phyloP scores from a whole-genome alignment of 2,329 filamentous ascomycete species.

The Ilyonectria robusta region DNA sequence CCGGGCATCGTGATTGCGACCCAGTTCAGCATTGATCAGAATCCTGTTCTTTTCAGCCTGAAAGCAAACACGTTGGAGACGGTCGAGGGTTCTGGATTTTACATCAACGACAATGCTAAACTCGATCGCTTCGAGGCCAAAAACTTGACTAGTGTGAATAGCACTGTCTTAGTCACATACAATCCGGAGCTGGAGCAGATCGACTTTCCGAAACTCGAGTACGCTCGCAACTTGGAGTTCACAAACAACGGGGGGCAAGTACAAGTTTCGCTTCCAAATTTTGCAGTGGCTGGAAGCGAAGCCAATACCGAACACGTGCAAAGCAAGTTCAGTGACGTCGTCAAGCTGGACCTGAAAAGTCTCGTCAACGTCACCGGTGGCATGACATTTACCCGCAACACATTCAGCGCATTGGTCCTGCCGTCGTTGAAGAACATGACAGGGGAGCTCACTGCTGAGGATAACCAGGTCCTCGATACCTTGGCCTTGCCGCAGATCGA shows the following conservation, averaged over 20 bases:
- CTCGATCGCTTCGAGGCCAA: neutral
- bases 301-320: neutral
- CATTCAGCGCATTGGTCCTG: neutral
- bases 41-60: neutral
- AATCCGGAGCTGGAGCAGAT: slow-evolving; percentile 3
- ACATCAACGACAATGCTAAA: too few species aligned
- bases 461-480: neutral
- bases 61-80: neutral
- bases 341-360: neutral
- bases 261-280: neutral
- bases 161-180: neutral
- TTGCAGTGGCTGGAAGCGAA: neutral
- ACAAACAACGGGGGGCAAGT: slow-evolving; percentile 3
- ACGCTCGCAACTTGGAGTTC: neutral
- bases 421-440: neutral
- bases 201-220: neutral
- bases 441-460: neutral
- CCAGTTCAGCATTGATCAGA: neutral
- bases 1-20: neutral
- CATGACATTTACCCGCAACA: neutral
- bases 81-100: too few species aligned
- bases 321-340: neutral
- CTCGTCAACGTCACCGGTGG: neutral
- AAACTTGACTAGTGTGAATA: neutral
- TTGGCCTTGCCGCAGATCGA: neutral